Conservation (phyloP, 2,329 filamentous ascomycete genomes). For the Colletotrichum euphorbiae region DNA sequence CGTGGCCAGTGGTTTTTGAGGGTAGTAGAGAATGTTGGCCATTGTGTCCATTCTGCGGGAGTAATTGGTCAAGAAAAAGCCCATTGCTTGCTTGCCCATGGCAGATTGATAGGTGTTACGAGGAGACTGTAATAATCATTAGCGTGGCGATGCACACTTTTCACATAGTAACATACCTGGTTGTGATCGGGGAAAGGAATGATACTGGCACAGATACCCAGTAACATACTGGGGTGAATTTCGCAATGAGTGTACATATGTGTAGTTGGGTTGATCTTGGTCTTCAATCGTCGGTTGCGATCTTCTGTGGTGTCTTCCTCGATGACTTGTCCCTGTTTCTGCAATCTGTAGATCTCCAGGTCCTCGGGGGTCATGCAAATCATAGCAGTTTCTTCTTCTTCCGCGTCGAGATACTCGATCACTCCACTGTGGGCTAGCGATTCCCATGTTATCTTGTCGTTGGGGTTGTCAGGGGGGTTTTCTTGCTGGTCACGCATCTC, state of each 20-base stretch:
- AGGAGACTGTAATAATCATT: slow-evolving; percentile 73
- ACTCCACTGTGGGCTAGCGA: slow-evolving; percentile 86
- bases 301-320: slow-evolving; percentile 73
- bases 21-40: slow-evolving; percentile 99
- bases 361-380: slow-evolving; percentile 99
- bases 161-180: slow-evolving; percentile 65
- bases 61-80: slow-evolving; percentile 98
- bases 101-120: slow-evolving; percentile 99
- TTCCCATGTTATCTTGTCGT: slow-evolving; percentile 84
- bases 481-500: slow-evolving; percentile 79
- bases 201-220: slow-evolving; percentile 98
- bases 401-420: slow-evolving; percentile 95
- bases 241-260: slow-evolving; percentile 98
- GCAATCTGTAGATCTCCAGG: slow-evolving; percentile 79
- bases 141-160: slow-evolving; percentile 42
- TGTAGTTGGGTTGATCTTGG: slow-evolving; percentile 85
- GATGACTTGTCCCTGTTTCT: slow-evolving; percentile 73
- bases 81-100: slow-evolving; percentile 99
- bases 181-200: slow-evolving; percentile 99
- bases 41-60: slow-evolving; percentile 98
- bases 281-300: slow-evolving; percentile 87
- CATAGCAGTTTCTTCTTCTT: slow-evolving; percentile 99
- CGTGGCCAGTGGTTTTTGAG: slow-evolving; percentile 95
- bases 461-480: slow-evolving; percentile 69
- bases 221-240: slow-evolving; percentile 98